These are phyloP conservation scores for Clonostachys solani DNA, from an alignment of 2,329 filamentous ascomycete genomes.

Conservation along the genomic window DNA sequence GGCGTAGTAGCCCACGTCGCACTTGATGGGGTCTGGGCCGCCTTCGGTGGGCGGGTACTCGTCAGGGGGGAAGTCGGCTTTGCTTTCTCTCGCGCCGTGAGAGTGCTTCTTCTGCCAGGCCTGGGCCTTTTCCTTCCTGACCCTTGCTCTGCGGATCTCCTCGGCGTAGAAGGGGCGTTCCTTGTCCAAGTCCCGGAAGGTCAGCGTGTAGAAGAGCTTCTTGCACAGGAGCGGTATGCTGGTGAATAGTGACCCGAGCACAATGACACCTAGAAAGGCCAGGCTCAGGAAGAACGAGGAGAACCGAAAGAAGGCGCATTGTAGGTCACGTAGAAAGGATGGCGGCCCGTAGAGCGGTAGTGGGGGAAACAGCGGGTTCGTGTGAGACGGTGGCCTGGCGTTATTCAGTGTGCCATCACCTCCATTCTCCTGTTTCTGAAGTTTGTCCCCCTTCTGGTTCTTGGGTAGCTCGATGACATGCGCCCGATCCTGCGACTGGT, in stretches of 20 bases:
- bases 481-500: slow-evolving; percentile 12
- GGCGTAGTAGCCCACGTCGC: slow-evolving; percentile 83
- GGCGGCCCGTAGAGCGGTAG: slow-evolving; percentile 79
- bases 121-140: slow-evolving; percentile 52
- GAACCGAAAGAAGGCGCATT: slow-evolving; percentile 60
- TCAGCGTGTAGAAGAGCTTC: slow-evolving; percentile 47
- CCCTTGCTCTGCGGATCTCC: slow-evolving; percentile 55
- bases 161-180: slow-evolving; percentile 68
- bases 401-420: slow-evolving; percentile 39
- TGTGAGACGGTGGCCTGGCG: slow-evolving; percentile 60
- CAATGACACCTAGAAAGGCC: slow-evolving; percentile 70
- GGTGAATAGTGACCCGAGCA: slow-evolving; percentile 68
- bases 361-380: slow-evolving; percentile 80
- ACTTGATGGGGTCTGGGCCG: slow-evolving; percentile 71
- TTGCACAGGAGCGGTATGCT: slow-evolving; percentile 50
- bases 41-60: slow-evolving; percentile 75
- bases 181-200: slow-evolving; percentile 53
- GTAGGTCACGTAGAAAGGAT: slow-evolving; percentile 57
- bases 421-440: slow-evolving; percentile 28
- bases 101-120: slow-evolving; percentile 53
- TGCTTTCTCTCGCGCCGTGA: slow-evolving; percentile 27
- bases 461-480: slow-evolving; percentile 14
- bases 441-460: slow-evolving; percentile 21
- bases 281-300: slow-evolving; percentile 75
- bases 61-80: slow-evolving; percentile 37